Evolutionary conservation across 805 yeast species (phyloP), one percentile per base, ranked within the genome.

Genomic region (Pichia insulana): DNA sequence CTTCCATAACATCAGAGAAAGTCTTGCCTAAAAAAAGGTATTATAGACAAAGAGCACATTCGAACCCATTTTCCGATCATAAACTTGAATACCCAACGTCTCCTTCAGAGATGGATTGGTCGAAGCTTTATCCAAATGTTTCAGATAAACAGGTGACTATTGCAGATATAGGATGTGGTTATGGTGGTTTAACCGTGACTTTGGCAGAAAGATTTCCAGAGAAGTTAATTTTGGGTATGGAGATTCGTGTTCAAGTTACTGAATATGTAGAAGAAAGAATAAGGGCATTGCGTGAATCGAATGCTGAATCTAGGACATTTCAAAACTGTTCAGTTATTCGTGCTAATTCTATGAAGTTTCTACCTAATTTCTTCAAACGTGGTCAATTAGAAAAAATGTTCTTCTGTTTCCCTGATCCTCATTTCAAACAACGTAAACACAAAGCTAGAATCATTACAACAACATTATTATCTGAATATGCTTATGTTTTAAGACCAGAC

Each of bases 401-500:
- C 67, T 92, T 92, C 68, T 92, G 98, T 62, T 92, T 92, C 74
- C 98, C 98, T n/a, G 98, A 92, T 63, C 98, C 98, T 7, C 98
- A 92, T 63, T 92, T 92, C 71, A 92, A 92, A 61, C 95, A 87
- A 63, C 74, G 97, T 58, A 92, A 92, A 60, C 98, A 92, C 65
- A 92, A 92, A 71, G 97, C 97, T 7, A 74, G 98, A 68, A 92
- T 92, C 57, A 76, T 92, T 50, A 89, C 98, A 42, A 81, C 79
- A 50, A 90, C 97, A 2, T 67, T 92, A 47, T 69, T 88, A 42
- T 74, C 90, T 25, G 98, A 92, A 62, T 92, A 92, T 59, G 97
- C 98, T 3, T 92, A 77, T 57, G 92, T 83, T 7, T 68, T 92
- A 53, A 76, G 70, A 53, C 94, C 85, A 46, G 92, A 87, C 30